These are phyloP conservation scores for Schizosaccharomyces cryophilus DNA, from an alignment of 805 yeast genomes.

Conservation along the genomic window DNA sequence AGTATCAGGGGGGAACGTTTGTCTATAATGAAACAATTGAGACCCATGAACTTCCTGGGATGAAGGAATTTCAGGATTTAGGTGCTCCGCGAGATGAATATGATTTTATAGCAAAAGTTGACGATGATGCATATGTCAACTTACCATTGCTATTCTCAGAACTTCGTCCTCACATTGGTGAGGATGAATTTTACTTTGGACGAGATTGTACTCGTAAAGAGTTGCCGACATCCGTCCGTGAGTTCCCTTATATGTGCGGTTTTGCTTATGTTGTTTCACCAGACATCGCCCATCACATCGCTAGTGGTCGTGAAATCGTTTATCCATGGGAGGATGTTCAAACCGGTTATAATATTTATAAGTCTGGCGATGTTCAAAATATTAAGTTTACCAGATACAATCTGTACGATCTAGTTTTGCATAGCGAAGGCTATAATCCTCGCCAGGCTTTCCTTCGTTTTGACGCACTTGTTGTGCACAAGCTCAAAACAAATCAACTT, in stretches of 20 bases:
- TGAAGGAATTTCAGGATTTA: background rate
- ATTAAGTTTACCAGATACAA: background rate
- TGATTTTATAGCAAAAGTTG: slow-evolving; percentile 1
- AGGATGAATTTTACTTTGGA: background rate
- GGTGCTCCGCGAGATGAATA: background rate
- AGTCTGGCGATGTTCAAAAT: background rate
- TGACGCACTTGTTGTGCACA: background rate
- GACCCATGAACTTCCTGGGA: background rate
- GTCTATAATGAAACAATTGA: background rate
- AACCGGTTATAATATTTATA: background rate
- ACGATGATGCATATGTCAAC: background rate
- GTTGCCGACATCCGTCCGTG: background rate
- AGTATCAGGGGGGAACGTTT: background rate
- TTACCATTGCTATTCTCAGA: background rate
- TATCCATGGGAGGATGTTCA: background rate
- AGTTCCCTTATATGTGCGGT: background rate
- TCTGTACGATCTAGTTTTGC: background rate
- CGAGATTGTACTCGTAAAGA: background rate
- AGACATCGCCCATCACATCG: background rate
- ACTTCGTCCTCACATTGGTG: background rate
- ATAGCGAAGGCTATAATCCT: background rate
- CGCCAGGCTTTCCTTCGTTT: background rate
- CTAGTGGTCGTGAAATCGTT: background rate
- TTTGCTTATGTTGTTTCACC: background rate
- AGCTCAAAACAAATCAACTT: background rate